A percentile compares a stretch with the other conserved stretches of the same genome.
Conservation (phyloP, 352 stramenopile genomes). For the Ophiocytium majus region DNA sequence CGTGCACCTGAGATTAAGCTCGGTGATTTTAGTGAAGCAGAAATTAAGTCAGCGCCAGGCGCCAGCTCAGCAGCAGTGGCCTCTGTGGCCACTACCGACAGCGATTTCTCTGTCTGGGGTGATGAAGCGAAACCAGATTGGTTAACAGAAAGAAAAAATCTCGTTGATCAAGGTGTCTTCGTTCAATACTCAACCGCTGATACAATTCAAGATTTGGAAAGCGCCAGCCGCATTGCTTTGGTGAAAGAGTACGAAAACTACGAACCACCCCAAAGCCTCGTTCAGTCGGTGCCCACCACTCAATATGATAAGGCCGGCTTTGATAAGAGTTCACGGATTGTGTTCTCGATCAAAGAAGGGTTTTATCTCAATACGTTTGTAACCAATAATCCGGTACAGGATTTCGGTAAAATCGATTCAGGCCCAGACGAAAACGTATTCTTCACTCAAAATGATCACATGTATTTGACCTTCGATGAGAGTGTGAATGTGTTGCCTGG, state of each 20-base stretch:
- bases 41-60: background rate
- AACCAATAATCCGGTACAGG: background rate
- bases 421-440: constrained; percentile 9
- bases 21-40: background rate
- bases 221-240: background rate
- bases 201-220: background rate
- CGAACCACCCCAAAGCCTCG: background rate
- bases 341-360: constrained; percentile 2
- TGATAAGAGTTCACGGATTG: constrained; percentile 8
- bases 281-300: background rate
- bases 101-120: background rate
- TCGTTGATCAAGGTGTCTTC: background rate
- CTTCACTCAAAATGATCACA: background rate
- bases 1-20: background rate
- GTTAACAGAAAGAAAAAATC: constrained; percentile 1
- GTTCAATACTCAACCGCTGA: background rate
- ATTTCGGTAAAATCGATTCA: background rate
- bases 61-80: too few species aligned
- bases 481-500: background rate
- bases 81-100: background rate
- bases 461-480: background rate
- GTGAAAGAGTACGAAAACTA: constrained; percentile 5
- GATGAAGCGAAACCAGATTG: background rate
- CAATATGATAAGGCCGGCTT: background rate
- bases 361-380: background rate